Base-by-base conservation (phyloP, 2,329 filamentous ascomycete genomes). In the Apiospora kogelbergensis region DNA sequence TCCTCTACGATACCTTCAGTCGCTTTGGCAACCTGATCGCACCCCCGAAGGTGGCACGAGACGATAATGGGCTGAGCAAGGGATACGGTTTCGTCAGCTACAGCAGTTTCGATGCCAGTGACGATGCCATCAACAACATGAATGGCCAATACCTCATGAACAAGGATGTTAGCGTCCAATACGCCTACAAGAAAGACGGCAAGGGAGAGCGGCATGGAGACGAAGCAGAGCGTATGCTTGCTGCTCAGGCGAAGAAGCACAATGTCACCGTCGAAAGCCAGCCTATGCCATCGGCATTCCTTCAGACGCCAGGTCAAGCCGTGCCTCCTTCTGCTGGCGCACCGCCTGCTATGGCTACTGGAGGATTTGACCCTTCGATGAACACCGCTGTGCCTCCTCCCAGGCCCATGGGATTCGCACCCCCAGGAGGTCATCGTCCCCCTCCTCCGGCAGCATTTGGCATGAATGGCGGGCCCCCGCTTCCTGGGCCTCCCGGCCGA, bases 151-250 rank as follows among this genome's bases (percentile, higher is more conserved):
- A 96, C 81, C 89, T 99, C 70, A 95, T 97, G 86, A 97, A 96
- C 85, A 97, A 97, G 83, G 93, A 97, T 80, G 92, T 98, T 75
- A 93, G 92, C 2, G 96, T 99, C 60, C 95, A 98, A 81, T 99
- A 98, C 80, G 96, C 96, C 46, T 98, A 97, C 88, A 99, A 99
- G 86, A 98, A 98, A 82, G 96, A 99, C 77, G 96, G 96, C 74
- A 97, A 97, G 83, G 95, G 95, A 75, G 95, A 98, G 83, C 87
- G 96, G 69, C 96, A 99, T 78, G 96, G 96, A 75, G 96, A 99
- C 79, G 89, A 94, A 75, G 96, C 96, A 40, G 96, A 99, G 82
- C 88, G 96, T 77, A 92, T 94, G 84, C 88, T 99, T 63, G 96
- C 96, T 40, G 91, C 92, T 37, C 93, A 98, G 81, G 96, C 95